Conservation (phyloP, 2,329 filamentous ascomycete genomes). For the Sarocladiaceae sp. region DNA sequence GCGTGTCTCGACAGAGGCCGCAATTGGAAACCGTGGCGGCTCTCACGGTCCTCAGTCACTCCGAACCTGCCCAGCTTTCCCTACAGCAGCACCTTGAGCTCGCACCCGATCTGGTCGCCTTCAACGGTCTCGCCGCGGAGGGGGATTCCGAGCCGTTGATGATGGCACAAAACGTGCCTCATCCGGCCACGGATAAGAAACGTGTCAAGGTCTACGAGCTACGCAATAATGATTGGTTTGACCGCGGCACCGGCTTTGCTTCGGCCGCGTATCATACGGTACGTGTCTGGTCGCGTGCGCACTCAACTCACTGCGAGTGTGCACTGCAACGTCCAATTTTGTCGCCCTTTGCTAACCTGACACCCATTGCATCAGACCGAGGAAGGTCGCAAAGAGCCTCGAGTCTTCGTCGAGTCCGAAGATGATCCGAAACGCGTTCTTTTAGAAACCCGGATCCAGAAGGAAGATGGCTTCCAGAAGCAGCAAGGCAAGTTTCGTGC, state of each 20-base stretch:
- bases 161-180: conserved; percentile 67
- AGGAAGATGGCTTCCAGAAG: conserved; percentile 95
- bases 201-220: conserved; percentile 99
- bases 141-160: conserved; percentile 56
- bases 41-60: conserved; percentile 47
- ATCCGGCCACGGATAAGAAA: conserved; percentile 60
- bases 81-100: conserved; percentile 55
- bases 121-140: conserved; percentile 40
- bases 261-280: conserved; percentile 69
- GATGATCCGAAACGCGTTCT: conserved; percentile 79
- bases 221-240: conserved; percentile 98
- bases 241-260: conserved; percentile 94
- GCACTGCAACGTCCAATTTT: neutral
- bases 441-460: conserved; percentile 82
- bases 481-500: conserved; percentile 69
- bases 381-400: conserved; percentile 68
- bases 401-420: conserved; percentile 88
- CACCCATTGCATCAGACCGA: conserved; percentile 37
- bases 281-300: conserved; percentile 29
- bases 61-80: conserved; percentile 47
- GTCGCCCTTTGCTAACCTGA: conserved; percentile 18
- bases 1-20: conserved; percentile 5
- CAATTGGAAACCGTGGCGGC: conserved; percentile 43
- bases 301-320: neutral
- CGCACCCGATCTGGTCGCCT: conserved; percentile 45